Base-by-base conservation (phyloP, 345 rosid species). In the Mangifera indica region DNA sequence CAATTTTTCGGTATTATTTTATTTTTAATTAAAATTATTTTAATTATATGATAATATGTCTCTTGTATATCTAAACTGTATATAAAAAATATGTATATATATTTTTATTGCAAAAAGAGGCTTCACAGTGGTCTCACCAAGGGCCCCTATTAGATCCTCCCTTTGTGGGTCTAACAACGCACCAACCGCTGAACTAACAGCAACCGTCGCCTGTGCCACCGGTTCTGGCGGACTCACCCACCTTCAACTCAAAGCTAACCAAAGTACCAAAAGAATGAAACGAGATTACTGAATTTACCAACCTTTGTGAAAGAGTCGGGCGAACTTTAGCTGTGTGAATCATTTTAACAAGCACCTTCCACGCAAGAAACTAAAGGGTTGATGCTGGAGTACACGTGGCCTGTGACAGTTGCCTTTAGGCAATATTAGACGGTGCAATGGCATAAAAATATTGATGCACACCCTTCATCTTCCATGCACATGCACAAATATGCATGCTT, bases 131-230 rank as follows among this genome's bases (percentile, higher is more conserved):
- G 94, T 87, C 76, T 91, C 94, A 29, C 94, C 91, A 9, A 89
- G 83, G 57, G 91, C 89, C 0, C 88, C 97, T 37, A 91, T 87
- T 58, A 89, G 81, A 87, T 89, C 92, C 1, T 88, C 94, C 64
- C 92, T 82, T 61, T 87, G 80, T 26, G 94, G 92, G 74, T 89
- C 79, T 0, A 87, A 59, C 69, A 91, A 78, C 21, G 94, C 97
- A 63, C 92, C 91, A 63, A 87, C 68, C 1, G 87, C 94, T 51
- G 93, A 89, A 62, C 92, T 87, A 65, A 86, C 66, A 0, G 91
- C 92, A 64, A 91, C 91, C 0, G 88, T 89, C 13, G 86, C 94
- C 81, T 83, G 87, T 73, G 90, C 97, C 94, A 89, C 45, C 82
- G 66, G 7, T 80, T 84, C n/a, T 87, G 78, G 67, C 60, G 79